Percentiles rank a stretch among this genome's conserved stretches.
phyloP scores from a whole-genome alignment of 257 asterid genomes.

The Euphrasia confusa region DNA sequence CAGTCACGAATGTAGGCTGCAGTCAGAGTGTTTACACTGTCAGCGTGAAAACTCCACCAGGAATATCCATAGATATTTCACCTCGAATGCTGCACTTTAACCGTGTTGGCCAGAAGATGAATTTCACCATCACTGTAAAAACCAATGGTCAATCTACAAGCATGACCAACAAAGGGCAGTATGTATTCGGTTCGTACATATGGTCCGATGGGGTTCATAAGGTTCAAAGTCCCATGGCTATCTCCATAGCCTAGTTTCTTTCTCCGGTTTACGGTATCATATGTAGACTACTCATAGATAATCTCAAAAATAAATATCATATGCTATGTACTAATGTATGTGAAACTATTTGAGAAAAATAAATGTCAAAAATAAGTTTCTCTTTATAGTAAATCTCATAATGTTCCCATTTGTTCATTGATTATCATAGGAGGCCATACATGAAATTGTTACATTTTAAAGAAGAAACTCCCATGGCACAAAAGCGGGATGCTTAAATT shows the following conservation, averaged over 20 bases:
- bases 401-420: too few relatives aligned
- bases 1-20: conserved; percentile 71
- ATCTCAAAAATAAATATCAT: too few relatives aligned
- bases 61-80: conserved; percentile 50
- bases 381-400: too few relatives aligned
- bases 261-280: not conserved
- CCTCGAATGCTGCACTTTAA: conserved; percentile 55
- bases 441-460: too few relatives aligned
- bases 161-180: conserved; percentile 30
- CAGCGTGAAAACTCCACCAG: conserved; percentile 52
- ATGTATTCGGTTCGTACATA: conserved; percentile 48
- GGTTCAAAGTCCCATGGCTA: conserved; percentile 52
- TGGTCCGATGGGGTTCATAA: conserved; percentile 52
- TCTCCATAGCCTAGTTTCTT: conserved; percentile 33
- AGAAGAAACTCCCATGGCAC: too few relatives aligned
- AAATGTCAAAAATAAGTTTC: too few relatives aligned
- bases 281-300: too few relatives aligned
- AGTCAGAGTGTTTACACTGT: conserved; percentile 43
- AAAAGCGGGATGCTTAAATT: not conserved
- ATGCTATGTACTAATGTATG: too few relatives aligned
- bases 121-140: conserved; percentile 56
- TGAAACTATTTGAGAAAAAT: too few relatives aligned
- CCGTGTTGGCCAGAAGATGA: conserved; percentile 43
- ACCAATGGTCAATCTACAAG: conserved; percentile 12
- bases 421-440: too few relatives aligned